A percentile compares a stretch with the other conserved stretches of the same genome.
Conservation (phyloP, 495 filamentous ascomycete genomes). For the Penicillium cosmopolitanum region DNA sequence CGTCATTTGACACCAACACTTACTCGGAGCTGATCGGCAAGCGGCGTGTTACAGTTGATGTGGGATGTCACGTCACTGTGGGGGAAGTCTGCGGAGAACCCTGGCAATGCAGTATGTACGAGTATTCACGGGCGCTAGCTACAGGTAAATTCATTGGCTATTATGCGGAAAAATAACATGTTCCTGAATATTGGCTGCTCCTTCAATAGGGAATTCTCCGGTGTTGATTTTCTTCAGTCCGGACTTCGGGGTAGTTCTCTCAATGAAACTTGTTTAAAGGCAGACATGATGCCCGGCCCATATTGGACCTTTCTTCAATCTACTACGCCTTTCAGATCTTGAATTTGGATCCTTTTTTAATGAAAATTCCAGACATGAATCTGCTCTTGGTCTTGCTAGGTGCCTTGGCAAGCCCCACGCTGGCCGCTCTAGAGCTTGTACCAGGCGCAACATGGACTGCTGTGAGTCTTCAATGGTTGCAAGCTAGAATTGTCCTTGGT, state of each 20-base stretch:
- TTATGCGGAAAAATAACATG: not conserved
- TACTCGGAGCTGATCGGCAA: slow-evolving; percentile 1
- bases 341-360: not conserved
- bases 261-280: too few relatives aligned
- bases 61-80: slow-evolving; percentile 4
- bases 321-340: not conserved
- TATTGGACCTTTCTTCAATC: too few relatives aligned
- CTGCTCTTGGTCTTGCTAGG: not conserved
- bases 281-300: too few relatives aligned
- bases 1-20: not conserved
- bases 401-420: not conserved
- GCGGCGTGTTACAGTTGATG: slow-evolving; percentile 1
- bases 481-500: not conserved
- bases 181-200: not conserved
- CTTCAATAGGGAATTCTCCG: not conserved
- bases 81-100: not conserved
- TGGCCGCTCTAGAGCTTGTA: slow-evolving; percentile 1
- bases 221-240: not conserved
- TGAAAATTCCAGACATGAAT: not conserved
- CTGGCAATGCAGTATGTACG: not conserved
- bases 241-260: not conserved
- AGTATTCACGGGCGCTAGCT: not conserved
- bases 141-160: not conserved
- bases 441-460: slow-evolving; percentile 3
- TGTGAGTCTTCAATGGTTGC: not conserved